These are phyloP conservation scores for Alternaria conjuncta DNA, from an alignment of 2,329 filamentous ascomycete genomes.

Conservation along the genomic window DNA sequence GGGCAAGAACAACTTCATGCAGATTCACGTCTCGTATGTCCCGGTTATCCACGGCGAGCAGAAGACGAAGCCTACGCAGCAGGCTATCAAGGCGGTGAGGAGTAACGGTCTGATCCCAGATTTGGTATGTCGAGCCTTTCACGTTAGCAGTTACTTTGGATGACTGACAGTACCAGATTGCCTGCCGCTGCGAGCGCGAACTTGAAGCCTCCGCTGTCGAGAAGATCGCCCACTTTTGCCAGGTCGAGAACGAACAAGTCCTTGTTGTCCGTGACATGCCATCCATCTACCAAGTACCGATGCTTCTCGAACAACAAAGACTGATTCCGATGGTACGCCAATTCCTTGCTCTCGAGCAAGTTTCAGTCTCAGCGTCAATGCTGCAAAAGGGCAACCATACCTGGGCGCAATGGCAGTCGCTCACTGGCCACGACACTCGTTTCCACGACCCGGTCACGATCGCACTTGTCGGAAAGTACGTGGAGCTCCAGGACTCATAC, in stretches of 20 bases:
- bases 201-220: slow-evolving; percentile 76
- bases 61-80: slow-evolving; percentile 97
- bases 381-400: slow-evolving; percentile 69
- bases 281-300: slow-evolving; percentile 91
- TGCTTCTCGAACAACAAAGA: slow-evolving; percentile 85
- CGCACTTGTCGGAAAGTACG: slow-evolving; percentile 92
- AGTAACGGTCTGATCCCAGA: slow-evolving; percentile 72
- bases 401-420: slow-evolving; percentile 79
- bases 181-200: slow-evolving; percentile 83
- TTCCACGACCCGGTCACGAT: slow-evolving; percentile 76
- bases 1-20: slow-evolving; percentile 80
- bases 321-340: slow-evolving; percentile 71
- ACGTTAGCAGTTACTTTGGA: neutral
- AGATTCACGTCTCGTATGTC: slow-evolving; percentile 88
- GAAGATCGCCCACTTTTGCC: slow-evolving; percentile 90
- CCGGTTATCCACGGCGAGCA: slow-evolving; percentile 79
- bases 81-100: slow-evolving; percentile 82
- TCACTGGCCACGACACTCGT: slow-evolving; percentile 71
- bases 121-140: slow-evolving; percentile 58
- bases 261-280: slow-evolving; percentile 86
- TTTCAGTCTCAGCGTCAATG: slow-evolving; percentile 61
- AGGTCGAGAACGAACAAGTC: slow-evolving; percentile 84
- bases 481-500: slow-evolving; percentile 83
- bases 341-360: slow-evolving; percentile 68
- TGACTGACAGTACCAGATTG: slow-evolving; percentile 65